Conservation (phyloP, 1,284 basidiomycete species). For the Trichosporon sp. region DNA sequence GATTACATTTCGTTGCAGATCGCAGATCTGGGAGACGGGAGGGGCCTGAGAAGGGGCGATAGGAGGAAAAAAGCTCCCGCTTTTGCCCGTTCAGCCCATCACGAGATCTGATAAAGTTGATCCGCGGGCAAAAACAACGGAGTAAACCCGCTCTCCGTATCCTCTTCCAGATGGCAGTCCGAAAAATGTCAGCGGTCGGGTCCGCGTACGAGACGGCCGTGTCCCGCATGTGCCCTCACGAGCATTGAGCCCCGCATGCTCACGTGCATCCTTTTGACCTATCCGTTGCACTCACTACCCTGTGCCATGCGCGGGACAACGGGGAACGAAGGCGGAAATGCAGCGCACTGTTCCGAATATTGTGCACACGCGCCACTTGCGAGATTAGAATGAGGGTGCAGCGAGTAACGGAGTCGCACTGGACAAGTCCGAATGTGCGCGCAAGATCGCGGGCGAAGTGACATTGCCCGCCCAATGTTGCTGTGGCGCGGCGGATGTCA, state of each 20-base stretch:
- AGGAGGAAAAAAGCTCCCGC: conserved; percentile 2
- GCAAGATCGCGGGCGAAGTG: background rate
- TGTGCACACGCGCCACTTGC: too few species aligned
- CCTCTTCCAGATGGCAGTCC: background rate
- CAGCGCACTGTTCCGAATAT: background rate
- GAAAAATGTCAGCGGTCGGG: background rate
- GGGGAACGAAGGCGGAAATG: background rate
- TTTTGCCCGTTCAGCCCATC: background rate
- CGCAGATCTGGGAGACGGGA: background rate
- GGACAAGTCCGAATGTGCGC: background rate
- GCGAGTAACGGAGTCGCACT: background rate
- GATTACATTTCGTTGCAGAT: background rate
- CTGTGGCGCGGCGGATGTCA: background rate
- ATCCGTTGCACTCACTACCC: background rate
- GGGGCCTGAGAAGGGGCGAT: background rate
- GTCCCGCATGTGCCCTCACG: too few species aligned
- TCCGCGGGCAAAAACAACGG: conserved; percentile 1
- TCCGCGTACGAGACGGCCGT: conserved; percentile 10
- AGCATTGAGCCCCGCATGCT: background rate
- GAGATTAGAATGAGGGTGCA: too few species aligned
- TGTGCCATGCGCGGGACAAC: background rate
- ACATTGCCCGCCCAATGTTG: background rate
- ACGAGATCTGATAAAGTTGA: background rate
- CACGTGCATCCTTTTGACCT: background rate
- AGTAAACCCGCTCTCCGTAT: background rate